Evolutionary conservation across 306 rosid species (phyloP), one percentile per base, ranked within the genome.

Genomic region (Vicia sativa): DNA sequence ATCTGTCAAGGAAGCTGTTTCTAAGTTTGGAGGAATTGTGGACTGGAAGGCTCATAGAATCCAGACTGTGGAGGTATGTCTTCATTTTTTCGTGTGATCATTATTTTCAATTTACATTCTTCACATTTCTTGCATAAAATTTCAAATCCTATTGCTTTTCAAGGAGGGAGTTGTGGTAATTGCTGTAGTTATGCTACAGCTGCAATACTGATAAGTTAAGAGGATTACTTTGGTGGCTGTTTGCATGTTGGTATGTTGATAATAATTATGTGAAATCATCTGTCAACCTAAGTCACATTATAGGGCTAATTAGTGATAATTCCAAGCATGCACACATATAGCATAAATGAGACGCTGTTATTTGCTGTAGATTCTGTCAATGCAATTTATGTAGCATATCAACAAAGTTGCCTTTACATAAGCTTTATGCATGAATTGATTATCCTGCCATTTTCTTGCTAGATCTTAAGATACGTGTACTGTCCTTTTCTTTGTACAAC

Each of bases 41-140:
- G 97, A 95, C 78, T 95, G 99, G 99, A 95, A 95, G 82, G 97
- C 97, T 61, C 99, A 95, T 67, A 87, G 83, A 80, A 77, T 87
- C 67, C 95, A 85, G 73, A 89, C 95, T 39, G 96, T 88, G 54
- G 96, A 90, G 97, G 99, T 88, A 85, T 67, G 46, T 44, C 66
- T 56, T 70, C 46, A 26, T 77, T 12, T 58, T 46, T 43, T 54
- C 35, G 34, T 34, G 43, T 56, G 72, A n/a, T 53, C 19, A 18
- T 34, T 65, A 44, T 62, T 67, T 28, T 35, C n/a, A 52, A 6
- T 49, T 54, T 73, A 52, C 67, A 41, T 66, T 57, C 11, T 52
- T 64, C 42, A 29, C 67, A 35, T 34, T 25, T 64, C 25, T 18
- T 65, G n/a, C 66, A 11, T 52, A 59, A 38, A 68, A 41, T 73